These are phyloP conservation scores for Tetrapisispora taiwanensis DNA, from an alignment of 805 yeast genomes.

Conservation along the genomic window DNA sequence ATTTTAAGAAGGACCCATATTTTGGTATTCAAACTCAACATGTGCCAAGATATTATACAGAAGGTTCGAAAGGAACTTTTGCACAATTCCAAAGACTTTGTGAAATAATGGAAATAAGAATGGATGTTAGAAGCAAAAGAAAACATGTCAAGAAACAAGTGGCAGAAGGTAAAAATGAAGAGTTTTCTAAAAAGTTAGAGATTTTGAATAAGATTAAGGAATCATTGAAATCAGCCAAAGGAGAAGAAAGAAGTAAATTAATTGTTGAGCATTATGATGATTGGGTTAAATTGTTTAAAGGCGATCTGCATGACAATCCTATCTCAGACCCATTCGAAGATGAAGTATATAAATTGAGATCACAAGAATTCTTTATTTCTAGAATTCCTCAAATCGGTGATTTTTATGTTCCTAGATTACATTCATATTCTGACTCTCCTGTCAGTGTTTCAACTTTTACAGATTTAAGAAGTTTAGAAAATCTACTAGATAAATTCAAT, in stretches of 20 bases:
- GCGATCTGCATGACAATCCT: conserved; percentile 17
- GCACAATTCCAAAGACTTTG: conserved; percentile 15
- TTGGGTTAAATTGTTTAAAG: conserved; percentile 16
- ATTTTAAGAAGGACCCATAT: conserved; percentile 17
- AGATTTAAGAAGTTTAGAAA: conserved; percentile 13
- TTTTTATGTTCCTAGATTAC: conserved; percentile 21
- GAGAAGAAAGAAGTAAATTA: conserved; percentile 9
- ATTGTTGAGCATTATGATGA: conserved; percentile 7
- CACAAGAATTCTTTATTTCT: conserved; percentile 19
- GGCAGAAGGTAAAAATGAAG: conserved; percentile 16
- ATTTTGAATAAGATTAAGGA: conserved; percentile 15
- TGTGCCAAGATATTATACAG: conserved; percentile 15
- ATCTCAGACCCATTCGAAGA: conserved; percentile 17
- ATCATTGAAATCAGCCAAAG: conserved; percentile 7
- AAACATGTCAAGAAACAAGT: conserved; percentile 18
- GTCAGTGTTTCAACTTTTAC: conserved; percentile 13
- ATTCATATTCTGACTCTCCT: conserved; percentile 11
- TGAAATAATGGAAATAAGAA: conserved; percentile 8
- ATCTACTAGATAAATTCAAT: conserved; percentile 14
- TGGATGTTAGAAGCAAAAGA: conserved; percentile 15
- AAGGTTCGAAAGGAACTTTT: conserved; percentile 12
- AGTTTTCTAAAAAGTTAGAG: conserved; percentile 14
- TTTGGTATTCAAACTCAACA: conserved; percentile 19
- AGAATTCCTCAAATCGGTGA: conserved; percentile 23
- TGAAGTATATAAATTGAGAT: conserved; percentile 17